Evolutionary conservation across 345 rosid genomes (phyloP).

Genomic region (Mallotus nudiflorus): DNA sequence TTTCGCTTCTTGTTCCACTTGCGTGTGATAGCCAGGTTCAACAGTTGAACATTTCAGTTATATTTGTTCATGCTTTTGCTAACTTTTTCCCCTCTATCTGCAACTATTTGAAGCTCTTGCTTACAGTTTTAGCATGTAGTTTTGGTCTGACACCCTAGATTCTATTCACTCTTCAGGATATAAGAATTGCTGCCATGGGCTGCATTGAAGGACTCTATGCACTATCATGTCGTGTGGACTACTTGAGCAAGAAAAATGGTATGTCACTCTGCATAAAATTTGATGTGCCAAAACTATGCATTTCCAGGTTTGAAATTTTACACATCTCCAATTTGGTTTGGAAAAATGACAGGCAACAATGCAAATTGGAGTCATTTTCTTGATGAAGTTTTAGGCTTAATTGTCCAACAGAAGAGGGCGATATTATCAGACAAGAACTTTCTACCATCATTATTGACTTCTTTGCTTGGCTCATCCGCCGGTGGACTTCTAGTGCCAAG

Average conservation of each 20-base stretch:
- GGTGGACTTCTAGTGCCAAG: constrained; percentile 61
- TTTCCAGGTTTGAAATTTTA: neutral
- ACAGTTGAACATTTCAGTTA: neutral
- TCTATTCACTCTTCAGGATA: constrained; percentile 46
- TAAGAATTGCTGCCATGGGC: constrained; percentile 68
- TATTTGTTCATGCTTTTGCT: neutral
- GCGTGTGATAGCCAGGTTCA: constrained; percentile 69
- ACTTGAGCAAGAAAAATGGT: constrained; percentile 91
- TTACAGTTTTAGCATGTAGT: neutral
- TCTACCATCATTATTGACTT: constrained; percentile 72
- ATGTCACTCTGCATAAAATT: constrained; percentile 25
- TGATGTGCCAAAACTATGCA: constrained; percentile 7
- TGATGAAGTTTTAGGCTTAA: constrained; percentile 66
- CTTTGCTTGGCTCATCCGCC: constrained; percentile 60
- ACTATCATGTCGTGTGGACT: constrained; percentile 53
- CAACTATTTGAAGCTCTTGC: neutral
- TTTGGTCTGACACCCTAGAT: neutral
- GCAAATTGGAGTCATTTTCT: constrained; percentile 64
- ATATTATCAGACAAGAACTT: constrained; percentile 72
- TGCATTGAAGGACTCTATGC: constrained; percentile 67
- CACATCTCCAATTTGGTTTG: constrained; percentile 10
- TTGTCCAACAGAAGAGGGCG: constrained; percentile 74
- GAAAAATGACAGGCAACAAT: constrained; percentile 58
- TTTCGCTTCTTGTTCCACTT: constrained; percentile 74
- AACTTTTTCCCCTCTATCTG: neutral